Evolutionary conservation across 345 rosid genomes (phyloP).

Genomic region (Kernera saxatilis): DNA sequence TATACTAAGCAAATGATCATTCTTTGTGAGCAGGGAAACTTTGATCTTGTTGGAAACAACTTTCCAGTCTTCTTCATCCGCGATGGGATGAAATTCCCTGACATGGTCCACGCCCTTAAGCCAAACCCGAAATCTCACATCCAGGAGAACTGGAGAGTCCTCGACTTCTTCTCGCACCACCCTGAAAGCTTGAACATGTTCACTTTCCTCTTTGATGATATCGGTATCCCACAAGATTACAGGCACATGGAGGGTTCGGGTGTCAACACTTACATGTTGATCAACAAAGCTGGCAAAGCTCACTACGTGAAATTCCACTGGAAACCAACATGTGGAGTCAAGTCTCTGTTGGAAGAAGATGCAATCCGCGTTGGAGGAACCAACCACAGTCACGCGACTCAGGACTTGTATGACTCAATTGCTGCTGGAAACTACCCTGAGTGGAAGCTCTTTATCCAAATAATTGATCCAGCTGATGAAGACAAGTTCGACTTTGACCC

Average conservation of each 20-base stretch:
- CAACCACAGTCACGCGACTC: conserved; percentile 96
- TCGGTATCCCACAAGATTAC: conserved; percentile 89
- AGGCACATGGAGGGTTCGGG: conserved; percentile 95
- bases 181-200: conserved; percentile 94
- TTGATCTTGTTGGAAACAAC: conserved; percentile 99
- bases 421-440: conserved; percentile 97
- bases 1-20: neutral
- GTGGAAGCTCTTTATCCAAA: conserved; percentile 89
- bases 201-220: conserved; percentile 79
- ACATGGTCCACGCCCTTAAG: conserved; percentile 84
- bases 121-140: conserved; percentile 96
- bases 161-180: conserved; percentile 90
- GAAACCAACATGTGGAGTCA: conserved; percentile 95
- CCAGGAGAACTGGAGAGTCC: conserved; percentile 92
- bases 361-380: conserved; percentile 85
- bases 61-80: conserved; percentile 91
- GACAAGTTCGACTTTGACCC: conserved; percentile 89
- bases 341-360: conserved; percentile 80
- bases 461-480: conserved; percentile 81
- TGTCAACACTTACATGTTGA: conserved; percentile 79
- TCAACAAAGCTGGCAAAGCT: conserved; percentile 82
- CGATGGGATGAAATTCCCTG: conserved; percentile 97
- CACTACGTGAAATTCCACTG: conserved; percentile 91
- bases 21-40: conserved; percentile 61
- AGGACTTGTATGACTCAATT: conserved; percentile 88